Evolutionary conservation across 371 early-diverging fungal species (phyloP).

Genomic region (Mucor irregularis): DNA sequence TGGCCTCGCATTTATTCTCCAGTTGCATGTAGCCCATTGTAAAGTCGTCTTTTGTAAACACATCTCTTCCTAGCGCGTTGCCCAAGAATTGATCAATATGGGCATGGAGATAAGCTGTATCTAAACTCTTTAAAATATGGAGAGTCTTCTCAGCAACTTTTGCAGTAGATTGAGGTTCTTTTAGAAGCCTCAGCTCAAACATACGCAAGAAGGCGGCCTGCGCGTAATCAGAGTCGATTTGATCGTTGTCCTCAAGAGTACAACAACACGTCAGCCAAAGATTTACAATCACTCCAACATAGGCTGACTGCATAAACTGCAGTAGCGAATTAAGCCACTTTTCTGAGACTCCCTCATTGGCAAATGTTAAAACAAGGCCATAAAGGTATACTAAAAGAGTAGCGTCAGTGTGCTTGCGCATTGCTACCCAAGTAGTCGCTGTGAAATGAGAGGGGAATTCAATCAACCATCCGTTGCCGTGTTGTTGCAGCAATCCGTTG

Average conservation of each 20-base stretch:
- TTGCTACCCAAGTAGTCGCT: slow-evolving; percentile 23
- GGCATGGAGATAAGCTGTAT: slow-evolving; percentile 1
- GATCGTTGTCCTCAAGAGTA: slow-evolving; percentile 11
- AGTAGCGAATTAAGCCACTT: slow-evolving; percentile 22
- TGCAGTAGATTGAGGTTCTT: neutral
- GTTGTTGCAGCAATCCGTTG: slow-evolving; percentile 26
- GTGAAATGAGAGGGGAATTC: slow-evolving; percentile 26
- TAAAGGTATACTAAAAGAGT: slow-evolving; percentile 38
- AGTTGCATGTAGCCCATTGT: slow-evolving; percentile 22
- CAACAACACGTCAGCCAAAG: slow-evolving; percentile 31
- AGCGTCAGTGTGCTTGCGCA: slow-evolving; percentile 21
- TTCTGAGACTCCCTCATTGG: neutral
- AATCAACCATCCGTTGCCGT: slow-evolving; percentile 30
- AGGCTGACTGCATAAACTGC: slow-evolving; percentile 26
- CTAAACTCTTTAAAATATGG: slow-evolving; percentile 6
- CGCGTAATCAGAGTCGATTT: neutral
- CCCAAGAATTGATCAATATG: slow-evolving; percentile 32
- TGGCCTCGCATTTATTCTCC: neutral
- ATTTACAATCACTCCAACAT: slow-evolving; percentile 22
- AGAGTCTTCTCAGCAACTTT: slow-evolving; percentile 1
- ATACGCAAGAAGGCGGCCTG: neutral
- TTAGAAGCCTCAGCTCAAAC: neutral
- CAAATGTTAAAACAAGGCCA: slow-evolving; percentile 33
- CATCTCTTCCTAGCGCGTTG: slow-evolving; percentile 21
- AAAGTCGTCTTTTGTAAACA: slow-evolving; percentile 33